Evolutionary conservation across 768 basidiomycete genomes (phyloP), one percentile per base, ranked within the genome.

Genomic region (Neoboletus magnificus): DNA sequence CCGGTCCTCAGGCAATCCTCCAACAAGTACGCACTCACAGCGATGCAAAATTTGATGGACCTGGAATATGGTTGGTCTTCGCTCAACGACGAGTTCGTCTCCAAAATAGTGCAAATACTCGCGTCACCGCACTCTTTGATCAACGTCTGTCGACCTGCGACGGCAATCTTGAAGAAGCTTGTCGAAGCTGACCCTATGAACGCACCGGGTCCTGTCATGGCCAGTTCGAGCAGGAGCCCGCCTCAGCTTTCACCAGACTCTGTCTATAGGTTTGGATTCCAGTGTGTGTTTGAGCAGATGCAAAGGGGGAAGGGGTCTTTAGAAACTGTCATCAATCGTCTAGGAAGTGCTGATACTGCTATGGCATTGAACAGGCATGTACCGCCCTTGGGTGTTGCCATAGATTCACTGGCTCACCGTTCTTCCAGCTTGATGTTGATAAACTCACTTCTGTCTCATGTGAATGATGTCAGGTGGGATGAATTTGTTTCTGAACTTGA

Each of bases 121-220:
- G 84, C 90, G 0, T 89, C 90, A 0, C 77, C 87, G 0, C 77
- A 81, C 37, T 89, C 88, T 12, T 80, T 86, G 18, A 86, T 95
- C 76, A 97, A 97, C 58, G 91, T 95, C 55, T 91, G 90, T 63
- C 86, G 93, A 6, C 94, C 93, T 33, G 93, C 93, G 1, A 93
- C 91, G 41, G 85, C 89, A 33, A 94, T 96, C 52, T 78, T 95
- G 58, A 91, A 92, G 73, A 88, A 87, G 59, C 82, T 96, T 22
- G 92, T 93, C 15, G 91, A 93, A 69, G 91, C 91, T 10, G 89
- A 91, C 63, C 87, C 91, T 18, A 73, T 79, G 61, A 85, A 76
- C 56, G 82, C 83, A 18, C 82, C 88, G 2, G 84, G 83, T 18
- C 76, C 81, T 2, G 67, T 80, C 45, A 57, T 77, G 39, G 78